A percentile compares a stretch with the other conserved stretches of the same genome.
Conservation (phyloP, 768 basidiomycete genomes). For the Naganishia onofrii region DNA sequence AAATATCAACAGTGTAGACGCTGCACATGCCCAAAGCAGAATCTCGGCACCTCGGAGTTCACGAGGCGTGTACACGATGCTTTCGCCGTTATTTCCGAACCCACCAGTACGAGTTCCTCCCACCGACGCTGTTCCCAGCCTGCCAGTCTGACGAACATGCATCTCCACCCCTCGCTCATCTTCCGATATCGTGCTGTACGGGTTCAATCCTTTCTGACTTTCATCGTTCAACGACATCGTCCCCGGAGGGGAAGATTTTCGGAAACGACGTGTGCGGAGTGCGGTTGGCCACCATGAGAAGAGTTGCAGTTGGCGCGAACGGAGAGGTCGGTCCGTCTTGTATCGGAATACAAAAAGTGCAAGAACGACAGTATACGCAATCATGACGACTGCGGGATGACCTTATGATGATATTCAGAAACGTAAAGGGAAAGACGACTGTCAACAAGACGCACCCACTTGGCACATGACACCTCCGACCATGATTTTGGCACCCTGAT, state of each 20-base stretch:
- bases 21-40: slow-evolving; percentile 39
- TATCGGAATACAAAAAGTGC: slow-evolving; percentile 58
- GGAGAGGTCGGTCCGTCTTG: slow-evolving; percentile 38
- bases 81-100: background rate
- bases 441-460: slow-evolving; percentile 45
- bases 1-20: slow-evolving; percentile 55
- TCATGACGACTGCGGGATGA: slow-evolving; percentile 52
- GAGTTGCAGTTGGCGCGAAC: slow-evolving; percentile 32
- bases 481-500: slow-evolving; percentile 61
- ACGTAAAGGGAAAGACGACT: no score
- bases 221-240: no score
- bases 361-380: slow-evolving; percentile 54
- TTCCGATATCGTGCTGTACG: background rate
- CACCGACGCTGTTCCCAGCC: no score
- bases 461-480: slow-evolving; percentile 63
- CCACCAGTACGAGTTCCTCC: background rate
- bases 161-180: background rate
- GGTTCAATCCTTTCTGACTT: no score
- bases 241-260: background rate
- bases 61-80: background rate
- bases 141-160: no score
- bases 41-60: slow-evolving; percentile 33
- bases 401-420: no score
- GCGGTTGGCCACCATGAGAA: slow-evolving; percentile 30
- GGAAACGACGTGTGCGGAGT: slow-evolving; percentile 3